Conservation (phyloP, 768 basidiomycete genomes). For the Candolleomyces eurysporus region DNA sequence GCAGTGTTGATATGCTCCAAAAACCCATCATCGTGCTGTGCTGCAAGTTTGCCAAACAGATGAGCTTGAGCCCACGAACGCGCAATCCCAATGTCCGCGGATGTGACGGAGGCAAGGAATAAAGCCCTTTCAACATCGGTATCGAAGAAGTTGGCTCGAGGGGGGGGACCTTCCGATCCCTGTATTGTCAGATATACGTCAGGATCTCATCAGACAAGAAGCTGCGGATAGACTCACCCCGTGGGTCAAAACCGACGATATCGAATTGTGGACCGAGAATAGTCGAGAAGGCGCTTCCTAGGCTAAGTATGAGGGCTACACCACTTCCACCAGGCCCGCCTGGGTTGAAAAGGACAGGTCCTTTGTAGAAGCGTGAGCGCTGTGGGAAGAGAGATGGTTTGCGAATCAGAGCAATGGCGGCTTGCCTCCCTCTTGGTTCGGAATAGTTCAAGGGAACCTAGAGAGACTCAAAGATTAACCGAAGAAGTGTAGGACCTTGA, state of each 20-base stretch:
- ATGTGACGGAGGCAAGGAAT: conserved; percentile 10
- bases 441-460: conserved; percentile 49
- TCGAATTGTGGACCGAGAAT: conserved; percentile 44
- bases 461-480: neutral
- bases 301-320: conserved; percentile 23
- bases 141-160: conserved; percentile 33
- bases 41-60: conserved; percentile 31
- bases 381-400: conserved; percentile 30
- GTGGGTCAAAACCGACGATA: conserved; percentile 45
- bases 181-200: conserved; percentile 6
- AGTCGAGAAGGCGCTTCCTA: conserved; percentile 22
- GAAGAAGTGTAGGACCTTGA: neutral
- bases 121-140: conserved; percentile 31
- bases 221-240: conserved; percentile 26
- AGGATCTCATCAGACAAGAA: neutral
- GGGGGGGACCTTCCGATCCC: conserved; percentile 35
- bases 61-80: conserved; percentile 29
- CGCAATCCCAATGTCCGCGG: conserved; percentile 14
- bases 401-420: conserved; percentile 42
- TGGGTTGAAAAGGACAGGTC: conserved; percentile 45
- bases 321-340: conserved; percentile 51
- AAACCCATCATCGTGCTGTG: conserved; percentile 25
- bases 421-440: conserved; percentile 34
- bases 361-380: conserved; percentile 32
- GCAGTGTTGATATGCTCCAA: conserved; percentile 34